Evolutionary conservation across 345 rosid species (phyloP).

Genomic region (Corchorus olitorius): DNA sequence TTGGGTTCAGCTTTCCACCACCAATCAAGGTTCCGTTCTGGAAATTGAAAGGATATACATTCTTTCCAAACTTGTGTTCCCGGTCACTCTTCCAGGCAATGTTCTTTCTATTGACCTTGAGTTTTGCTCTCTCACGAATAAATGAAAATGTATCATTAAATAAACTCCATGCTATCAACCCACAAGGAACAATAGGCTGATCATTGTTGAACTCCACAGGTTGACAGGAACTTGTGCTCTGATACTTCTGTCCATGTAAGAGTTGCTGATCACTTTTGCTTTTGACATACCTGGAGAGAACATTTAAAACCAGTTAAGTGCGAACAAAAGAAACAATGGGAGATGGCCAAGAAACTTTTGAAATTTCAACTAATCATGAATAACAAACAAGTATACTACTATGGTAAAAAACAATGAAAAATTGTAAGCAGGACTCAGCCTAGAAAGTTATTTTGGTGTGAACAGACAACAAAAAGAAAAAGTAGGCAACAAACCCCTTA

Average conservation of each 20-base stretch:
- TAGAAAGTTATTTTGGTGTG: neutral
- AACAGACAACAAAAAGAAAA: neutral
- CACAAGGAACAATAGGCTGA: conserved; percentile 75
- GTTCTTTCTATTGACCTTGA: conserved; percentile 57
- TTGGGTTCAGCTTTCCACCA: conserved; percentile 70
- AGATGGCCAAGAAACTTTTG: neutral
- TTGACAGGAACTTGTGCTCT: conserved; percentile 63
- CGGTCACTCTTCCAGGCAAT: conserved; percentile 86
- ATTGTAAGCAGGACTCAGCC: neutral
- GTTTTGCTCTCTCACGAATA: conserved; percentile 42
- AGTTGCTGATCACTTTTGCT: conserved; percentile 83
- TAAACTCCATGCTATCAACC: conserved; percentile 86
- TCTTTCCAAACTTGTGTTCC: conserved; percentile 76
- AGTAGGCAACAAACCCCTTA: conserved; percentile 1
- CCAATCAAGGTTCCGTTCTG: conserved; percentile 78
- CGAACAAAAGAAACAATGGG: conserved; percentile 5
- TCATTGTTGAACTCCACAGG: conserved; percentile 62
- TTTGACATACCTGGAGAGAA: conserved; percentile 67
- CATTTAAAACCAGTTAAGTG: conserved; percentile 6
- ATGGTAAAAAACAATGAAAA: neutral
- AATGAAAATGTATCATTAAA: conserved; percentile 76
- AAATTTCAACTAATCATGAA: neutral
- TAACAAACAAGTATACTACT: neutral
- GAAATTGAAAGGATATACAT: conserved; percentile 73
- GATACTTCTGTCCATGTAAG: conserved; percentile 50